These are phyloP conservation scores for Xylona heveae DNA, from an alignment of 495 filamentous ascomycete genomes.

Conservation along the genomic window DNA sequence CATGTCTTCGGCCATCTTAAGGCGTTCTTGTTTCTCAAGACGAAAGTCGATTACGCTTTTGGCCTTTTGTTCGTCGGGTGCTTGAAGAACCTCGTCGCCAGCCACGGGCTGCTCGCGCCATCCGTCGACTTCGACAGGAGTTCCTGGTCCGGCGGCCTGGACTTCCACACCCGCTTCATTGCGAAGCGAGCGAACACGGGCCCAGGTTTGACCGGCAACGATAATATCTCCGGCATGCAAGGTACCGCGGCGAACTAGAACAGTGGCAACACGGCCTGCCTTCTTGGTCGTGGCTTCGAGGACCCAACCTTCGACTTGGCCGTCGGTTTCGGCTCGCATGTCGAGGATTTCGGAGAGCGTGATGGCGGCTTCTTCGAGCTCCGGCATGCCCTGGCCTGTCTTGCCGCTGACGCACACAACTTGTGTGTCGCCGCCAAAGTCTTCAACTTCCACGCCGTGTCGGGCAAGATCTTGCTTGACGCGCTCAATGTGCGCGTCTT, in stretches of 20 bases:
- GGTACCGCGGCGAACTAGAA: slow-evolving; percentile 74
- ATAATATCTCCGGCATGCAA: slow-evolving; percentile 62
- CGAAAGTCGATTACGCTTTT: slow-evolving; percentile 65
- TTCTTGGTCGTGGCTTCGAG: slow-evolving; percentile 82
- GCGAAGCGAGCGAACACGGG: slow-evolving; percentile 56
- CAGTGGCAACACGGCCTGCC: slow-evolving; percentile 69
- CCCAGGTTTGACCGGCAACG: slow-evolving; percentile 72
- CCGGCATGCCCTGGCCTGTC: slow-evolving; percentile 78
- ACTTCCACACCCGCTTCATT: slow-evolving; percentile 69
- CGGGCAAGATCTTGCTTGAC: slow-evolving; percentile 74
- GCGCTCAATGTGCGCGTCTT: slow-evolving; percentile 49
- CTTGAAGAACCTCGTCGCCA: slow-evolving; percentile 73
- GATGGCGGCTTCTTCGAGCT: slow-evolving; percentile 75
- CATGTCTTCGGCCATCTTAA: slow-evolving; percentile 43
- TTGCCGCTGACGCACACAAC: slow-evolving; percentile 80
- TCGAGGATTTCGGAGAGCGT: slow-evolving; percentile 76
- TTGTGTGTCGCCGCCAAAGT: slow-evolving; percentile 87
- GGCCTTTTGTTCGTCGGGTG: slow-evolving; percentile 54
- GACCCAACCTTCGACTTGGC: slow-evolving; percentile 79
- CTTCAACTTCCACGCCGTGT: slow-evolving; percentile 82
- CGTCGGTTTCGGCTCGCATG: slow-evolving; percentile 55
- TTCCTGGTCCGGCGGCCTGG: slow-evolving; percentile 60
- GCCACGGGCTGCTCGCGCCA: slow-evolving; percentile 87
- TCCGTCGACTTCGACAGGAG: slow-evolving; percentile 77
- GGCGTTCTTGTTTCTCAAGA: slow-evolving; percentile 35